These are phyloP conservation scores for Pichia sp. DNA, from an alignment of 1,139 yeast species.

Conservation along the genomic window DNA sequence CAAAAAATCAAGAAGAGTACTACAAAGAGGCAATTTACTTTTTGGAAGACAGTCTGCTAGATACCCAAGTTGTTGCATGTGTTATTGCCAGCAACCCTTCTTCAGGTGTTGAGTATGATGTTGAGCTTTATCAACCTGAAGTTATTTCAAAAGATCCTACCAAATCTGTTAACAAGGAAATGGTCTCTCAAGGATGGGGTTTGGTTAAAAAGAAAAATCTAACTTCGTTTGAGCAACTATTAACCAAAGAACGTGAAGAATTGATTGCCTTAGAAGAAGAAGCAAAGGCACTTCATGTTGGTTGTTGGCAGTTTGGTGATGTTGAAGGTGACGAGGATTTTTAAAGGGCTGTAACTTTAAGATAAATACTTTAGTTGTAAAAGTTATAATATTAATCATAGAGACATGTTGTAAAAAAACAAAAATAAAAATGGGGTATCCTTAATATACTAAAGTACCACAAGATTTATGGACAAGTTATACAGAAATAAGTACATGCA, in stretches of 20 bases:
- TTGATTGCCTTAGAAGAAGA: constrained; percentile 41
- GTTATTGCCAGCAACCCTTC: constrained; percentile 42
- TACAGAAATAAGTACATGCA: constrained; percentile 7
- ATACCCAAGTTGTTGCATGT: constrained; percentile 57
- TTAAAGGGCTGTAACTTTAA: not conserved
- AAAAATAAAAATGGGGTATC: constrained; percentile 1
- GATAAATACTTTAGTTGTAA: not conserved
- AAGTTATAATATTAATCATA: not conserved
- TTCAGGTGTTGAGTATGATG: constrained; percentile 43
- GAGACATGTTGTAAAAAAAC: not conserved
- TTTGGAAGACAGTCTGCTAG: constrained; percentile 53
- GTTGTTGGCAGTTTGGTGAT: constrained; percentile 85
- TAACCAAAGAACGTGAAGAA: constrained; percentile 37
- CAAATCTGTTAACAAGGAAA: constrained; percentile 60
- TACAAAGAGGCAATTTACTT: constrained; percentile 55
- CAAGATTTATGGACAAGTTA: constrained; percentile 14
- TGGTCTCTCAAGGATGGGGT: constrained; percentile 65
- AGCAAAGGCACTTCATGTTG: constrained; percentile 54
- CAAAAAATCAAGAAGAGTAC: constrained; percentile 52
- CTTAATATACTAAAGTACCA: not conserved
- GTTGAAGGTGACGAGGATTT: constrained; percentile 55
- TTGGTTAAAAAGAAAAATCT: constrained; percentile 46
- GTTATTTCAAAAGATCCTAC: constrained; percentile 50
- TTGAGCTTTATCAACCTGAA: constrained; percentile 60
- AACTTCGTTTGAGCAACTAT: constrained; percentile 36